A percentile compares a stretch with the other conserved stretches of the same genome.
These are phyloP conservation scores for Zygosaccharomyces sapae DNA, from an alignment of 1,139 yeast genomes.

Conservation along the genomic window DNA sequence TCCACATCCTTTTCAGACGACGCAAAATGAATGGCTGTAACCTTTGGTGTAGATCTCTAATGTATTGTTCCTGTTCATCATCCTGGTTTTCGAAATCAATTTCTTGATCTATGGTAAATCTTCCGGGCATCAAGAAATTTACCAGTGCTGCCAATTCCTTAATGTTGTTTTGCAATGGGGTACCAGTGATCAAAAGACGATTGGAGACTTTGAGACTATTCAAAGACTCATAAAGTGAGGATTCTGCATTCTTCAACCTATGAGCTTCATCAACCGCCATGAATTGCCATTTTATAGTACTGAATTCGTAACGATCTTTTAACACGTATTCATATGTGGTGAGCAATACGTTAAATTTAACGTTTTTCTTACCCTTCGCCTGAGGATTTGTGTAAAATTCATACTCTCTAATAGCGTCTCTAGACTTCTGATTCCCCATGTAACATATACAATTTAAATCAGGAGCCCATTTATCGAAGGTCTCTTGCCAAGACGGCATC, in stretches of 20 bases:
- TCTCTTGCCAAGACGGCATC: conserved; percentile 98
- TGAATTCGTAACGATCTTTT: conserved; percentile 78
- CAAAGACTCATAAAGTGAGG: conserved; percentile 85
- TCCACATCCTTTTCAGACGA: conserved; percentile 94
- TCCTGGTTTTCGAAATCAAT: conserved; percentile 91
- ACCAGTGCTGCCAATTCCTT: conserved; percentile 93
- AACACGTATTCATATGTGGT: conserved; percentile 95
- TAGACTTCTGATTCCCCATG: conserved; percentile 85
- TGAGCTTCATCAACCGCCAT: conserved; percentile 99
- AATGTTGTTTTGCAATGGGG: conserved; percentile 93
- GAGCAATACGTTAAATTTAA: conserved; percentile 80
- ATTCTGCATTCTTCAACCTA: conserved; percentile 88
- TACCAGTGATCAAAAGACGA: conserved; percentile 91
- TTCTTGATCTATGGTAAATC: conserved; percentile 82
- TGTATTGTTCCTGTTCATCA: conserved; percentile 80
- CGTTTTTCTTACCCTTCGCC: conserved; percentile 46
- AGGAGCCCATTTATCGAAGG: conserved; percentile 97
- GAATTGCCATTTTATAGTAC: conserved; percentile 88
- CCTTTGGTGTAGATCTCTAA: conserved; percentile 75
- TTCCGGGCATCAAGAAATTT: conserved; percentile 94
- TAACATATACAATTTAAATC: conserved; percentile 89
- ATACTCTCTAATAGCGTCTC: conserved; percentile 74
- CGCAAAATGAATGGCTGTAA: conserved; percentile 89
- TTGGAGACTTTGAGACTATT: conserved; percentile 81
- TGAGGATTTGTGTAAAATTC: conserved; percentile 69